These are phyloP conservation scores for Pythium coloratum DNA, from an alignment of 352 stramenopile genomes.

Conservation along the genomic window DNA sequence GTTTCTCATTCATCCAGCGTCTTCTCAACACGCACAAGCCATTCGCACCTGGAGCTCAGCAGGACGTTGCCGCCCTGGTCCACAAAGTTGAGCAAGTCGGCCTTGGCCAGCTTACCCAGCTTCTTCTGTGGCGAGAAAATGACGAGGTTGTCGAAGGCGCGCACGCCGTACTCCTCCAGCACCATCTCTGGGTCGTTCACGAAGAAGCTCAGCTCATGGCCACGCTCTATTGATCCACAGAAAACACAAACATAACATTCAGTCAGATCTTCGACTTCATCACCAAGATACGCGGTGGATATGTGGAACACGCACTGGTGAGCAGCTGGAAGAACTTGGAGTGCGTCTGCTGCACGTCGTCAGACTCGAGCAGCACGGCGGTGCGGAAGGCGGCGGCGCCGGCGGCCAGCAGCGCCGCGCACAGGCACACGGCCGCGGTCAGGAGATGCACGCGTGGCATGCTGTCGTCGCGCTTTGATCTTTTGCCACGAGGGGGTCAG, in stretches of 20 bases:
- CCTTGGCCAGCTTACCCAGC: conserved; percentile 62
- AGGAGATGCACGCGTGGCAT: conserved; percentile 33
- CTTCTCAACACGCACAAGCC: not conserved
- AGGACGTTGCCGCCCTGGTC: conserved; percentile 86
- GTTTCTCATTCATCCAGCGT: not conserved
- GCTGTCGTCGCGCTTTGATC: conserved; percentile 28
- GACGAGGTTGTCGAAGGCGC: conserved; percentile 89
- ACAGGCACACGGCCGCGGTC: conserved; percentile 23
- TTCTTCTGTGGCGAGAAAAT: conserved; percentile 87
- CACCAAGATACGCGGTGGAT: not conserved
- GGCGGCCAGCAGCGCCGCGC: conserved; percentile 16
- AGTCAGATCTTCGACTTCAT: not conserved
- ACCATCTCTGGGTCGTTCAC: conserved; percentile 51
- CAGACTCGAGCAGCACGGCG: conserved; percentile 65
- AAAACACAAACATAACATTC: not conserved
- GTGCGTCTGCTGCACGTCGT: conserved; percentile 61
- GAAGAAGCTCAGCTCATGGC: conserved; percentile 68
- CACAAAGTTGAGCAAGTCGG: conserved; percentile 82
- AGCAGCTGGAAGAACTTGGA: conserved; percentile 78
- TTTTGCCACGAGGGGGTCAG: conserved; percentile 24
- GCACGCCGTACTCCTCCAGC: conserved; percentile 86
- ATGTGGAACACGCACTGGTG: conserved; percentile 33
- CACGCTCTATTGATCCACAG: conserved; percentile 37
- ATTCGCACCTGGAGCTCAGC: conserved; percentile 46
- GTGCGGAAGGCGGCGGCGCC: conserved; percentile 46